Evolutionary conservation across 352 stramenopile species (phyloP).

Genomic region (Globisporangium alternatum): DNA sequence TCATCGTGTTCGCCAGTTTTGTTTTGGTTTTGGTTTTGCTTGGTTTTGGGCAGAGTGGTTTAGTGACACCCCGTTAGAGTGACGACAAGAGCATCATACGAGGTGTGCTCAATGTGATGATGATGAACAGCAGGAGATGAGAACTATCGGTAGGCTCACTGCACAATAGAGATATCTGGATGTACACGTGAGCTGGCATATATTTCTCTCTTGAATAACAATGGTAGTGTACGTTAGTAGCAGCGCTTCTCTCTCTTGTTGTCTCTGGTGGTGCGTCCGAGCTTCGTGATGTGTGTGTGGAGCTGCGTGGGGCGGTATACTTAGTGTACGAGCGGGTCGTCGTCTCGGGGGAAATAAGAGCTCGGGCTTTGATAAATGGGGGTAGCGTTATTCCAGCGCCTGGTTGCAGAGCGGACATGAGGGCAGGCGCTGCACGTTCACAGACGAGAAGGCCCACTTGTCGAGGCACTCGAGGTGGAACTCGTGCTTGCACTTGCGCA

Average conservation of each 20-base stretch:
- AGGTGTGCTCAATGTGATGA: neutral
- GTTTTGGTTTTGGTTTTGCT: neutral
- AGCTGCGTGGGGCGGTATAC: neutral
- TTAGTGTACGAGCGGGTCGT: constrained; percentile 3
- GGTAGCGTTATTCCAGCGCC: constrained; percentile 46
- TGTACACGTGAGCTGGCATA: neutral
- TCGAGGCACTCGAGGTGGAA: constrained; percentile 89
- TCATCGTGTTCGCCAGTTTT: constrained; percentile 7
- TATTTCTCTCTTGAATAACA: neutral
- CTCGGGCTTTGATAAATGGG: neutral
- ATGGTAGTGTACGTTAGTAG: neutral
- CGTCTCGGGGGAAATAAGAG: neutral
- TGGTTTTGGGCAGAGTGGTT: neutral
- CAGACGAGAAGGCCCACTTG: constrained; percentile 83
- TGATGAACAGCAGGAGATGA: neutral
- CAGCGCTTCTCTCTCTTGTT: neutral
- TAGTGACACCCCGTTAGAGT: neutral
- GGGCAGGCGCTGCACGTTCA: constrained; percentile 60
- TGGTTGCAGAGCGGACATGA: constrained; percentile 85
- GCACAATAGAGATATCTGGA: neutral
- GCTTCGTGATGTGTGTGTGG: neutral
- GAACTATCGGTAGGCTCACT: no score
- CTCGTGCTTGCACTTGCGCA: constrained; percentile 84
- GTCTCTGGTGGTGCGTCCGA: neutral
- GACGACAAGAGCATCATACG: neutral